phyloP scores from a whole-genome alignment of 805 yeast genomes.

The Maudiozyma bulderi region DNA sequence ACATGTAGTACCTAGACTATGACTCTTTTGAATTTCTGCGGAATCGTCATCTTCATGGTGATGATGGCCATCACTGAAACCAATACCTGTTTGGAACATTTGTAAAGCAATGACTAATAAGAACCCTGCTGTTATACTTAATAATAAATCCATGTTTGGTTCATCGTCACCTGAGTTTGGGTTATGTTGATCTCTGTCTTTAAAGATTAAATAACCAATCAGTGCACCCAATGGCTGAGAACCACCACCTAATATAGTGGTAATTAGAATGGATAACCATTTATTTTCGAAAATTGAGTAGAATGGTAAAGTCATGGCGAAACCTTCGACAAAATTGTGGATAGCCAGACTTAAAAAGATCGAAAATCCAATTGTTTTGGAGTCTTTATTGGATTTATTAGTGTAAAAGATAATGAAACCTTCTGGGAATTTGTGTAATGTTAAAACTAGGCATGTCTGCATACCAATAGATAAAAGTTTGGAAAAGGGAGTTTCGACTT shows the following conservation, averaged over 20 bases:
- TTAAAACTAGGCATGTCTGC: conserved; percentile 80
- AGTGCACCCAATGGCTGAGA: conserved; percentile 89
- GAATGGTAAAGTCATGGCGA: conserved; percentile 84
- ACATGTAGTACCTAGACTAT: conserved; percentile 28
- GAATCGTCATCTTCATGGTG: conserved; percentile 25
- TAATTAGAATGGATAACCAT: conserved; percentile 50
- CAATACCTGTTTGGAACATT: conserved; percentile 75
- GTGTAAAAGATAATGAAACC: conserved; percentile 75
- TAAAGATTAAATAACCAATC: conserved; percentile 48
- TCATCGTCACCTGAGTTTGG: conserved; percentile 29
- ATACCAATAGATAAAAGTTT: conserved; percentile 77
- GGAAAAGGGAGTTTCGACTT: conserved; percentile 65
- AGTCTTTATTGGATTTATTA: conserved; percentile 35
- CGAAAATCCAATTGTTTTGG: conserved; percentile 53
- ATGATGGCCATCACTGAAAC: conserved; percentile 63
- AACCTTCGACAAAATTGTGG: conserved; percentile 91
- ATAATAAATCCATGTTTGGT: conserved; percentile 35
- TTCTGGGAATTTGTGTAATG: conserved; percentile 89
- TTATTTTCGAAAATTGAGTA: conserved; percentile 64
- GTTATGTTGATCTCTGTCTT: conserved; percentile 27
- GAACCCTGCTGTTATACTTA: conserved; percentile 77
- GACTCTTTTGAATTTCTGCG: conserved; percentile 17
- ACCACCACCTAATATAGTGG: conserved; percentile 66
- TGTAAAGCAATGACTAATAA: conserved; percentile 71
- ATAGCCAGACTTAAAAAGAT: conserved; percentile 78